phyloP scores from a whole-genome alignment of 345 rosid species.

The Rhodamnia rubescens region DNA sequence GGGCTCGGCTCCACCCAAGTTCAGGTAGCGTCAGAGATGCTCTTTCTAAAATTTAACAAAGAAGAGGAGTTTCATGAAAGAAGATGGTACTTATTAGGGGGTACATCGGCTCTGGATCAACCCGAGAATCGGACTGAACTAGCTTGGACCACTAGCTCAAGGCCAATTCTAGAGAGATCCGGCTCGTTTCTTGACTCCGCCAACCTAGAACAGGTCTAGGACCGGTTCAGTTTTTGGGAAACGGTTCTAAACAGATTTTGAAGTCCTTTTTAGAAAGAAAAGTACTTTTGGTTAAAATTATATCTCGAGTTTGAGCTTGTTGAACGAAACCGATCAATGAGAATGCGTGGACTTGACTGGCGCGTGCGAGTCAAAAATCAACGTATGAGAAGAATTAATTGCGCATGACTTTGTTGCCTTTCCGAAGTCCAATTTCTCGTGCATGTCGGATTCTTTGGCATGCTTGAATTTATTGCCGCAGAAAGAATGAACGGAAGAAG shows the following conservation, averaged over 20 bases:
- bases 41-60: not conserved
- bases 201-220: not conserved
- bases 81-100: not conserved
- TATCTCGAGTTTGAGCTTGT: not conserved
- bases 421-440: not conserved
- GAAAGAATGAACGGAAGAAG: not conserved
- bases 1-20: not conserved
- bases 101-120: not conserved
- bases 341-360: not conserved
- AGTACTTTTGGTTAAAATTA: not conserved
- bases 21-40: not conserved
- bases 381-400: not conserved
- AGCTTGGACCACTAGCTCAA: fast-evolving
- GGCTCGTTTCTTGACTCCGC: not conserved
- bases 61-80: not conserved
- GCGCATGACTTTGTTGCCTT: not conserved
- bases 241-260: fast-evolving
- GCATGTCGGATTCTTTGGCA: not conserved
- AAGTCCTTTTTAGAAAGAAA: not conserved
- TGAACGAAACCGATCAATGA: not conserved
- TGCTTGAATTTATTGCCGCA: not conserved
- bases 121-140: not conserved
- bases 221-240: fast-evolving
- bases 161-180: not conserved
- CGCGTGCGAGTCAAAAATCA: not conserved